Base-by-base conservation (phyloP, 129 eudicot genomes). In the Flaveria sonorensis region DNA sequence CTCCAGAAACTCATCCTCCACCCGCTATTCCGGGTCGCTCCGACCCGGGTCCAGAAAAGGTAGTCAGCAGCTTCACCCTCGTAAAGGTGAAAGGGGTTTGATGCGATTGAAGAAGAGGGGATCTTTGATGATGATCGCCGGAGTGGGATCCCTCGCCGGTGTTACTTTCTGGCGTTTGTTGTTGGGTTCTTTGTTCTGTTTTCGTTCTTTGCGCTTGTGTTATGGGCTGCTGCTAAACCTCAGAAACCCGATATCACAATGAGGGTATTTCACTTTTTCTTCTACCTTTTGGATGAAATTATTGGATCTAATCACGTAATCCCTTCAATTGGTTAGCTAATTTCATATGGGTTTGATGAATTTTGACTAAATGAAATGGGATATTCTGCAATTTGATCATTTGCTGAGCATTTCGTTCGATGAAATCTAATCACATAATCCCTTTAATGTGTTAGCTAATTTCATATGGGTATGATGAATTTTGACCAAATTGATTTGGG, bases 1-100 rank as follows among this genome's bases (percentile, higher is more conserved):
- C 77, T 95, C 99, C 9, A 90, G 99, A n/a, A 94, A 91, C 83
- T 91, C 97, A 15, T 95, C 97, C n/a, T 95, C 99, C 45, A 95
- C 99, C 30, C 85, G 99, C 19, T 95, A 81, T 77, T 95, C 99
- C 69, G 99, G 99, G 19, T 93, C 98, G 42, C 88, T 86, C 10
- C 89, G 89, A 74, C 97, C 97, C 61, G 92, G 91, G 15, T 91
- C 92, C 1, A 82, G 91, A 45, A 93, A 93, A 68, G 85, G 83
- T 6, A 71, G 68, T 23, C 79, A 62, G n/a, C 66, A 42, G 3
- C 70, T 83, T 19, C 39, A 32, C 39, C 39, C 39, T 32, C 81
- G 93, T 0, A 87, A 90, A 77, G 88, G 83, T 2, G 92, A 83
- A 26, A 89, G 72, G 92, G 85, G 53, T 91, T 90, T 7, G 99